Evolutionary conservation across 169 alveolate genomes (phyloP).

Genomic region (Plasmodium billcollinsi): DNA sequence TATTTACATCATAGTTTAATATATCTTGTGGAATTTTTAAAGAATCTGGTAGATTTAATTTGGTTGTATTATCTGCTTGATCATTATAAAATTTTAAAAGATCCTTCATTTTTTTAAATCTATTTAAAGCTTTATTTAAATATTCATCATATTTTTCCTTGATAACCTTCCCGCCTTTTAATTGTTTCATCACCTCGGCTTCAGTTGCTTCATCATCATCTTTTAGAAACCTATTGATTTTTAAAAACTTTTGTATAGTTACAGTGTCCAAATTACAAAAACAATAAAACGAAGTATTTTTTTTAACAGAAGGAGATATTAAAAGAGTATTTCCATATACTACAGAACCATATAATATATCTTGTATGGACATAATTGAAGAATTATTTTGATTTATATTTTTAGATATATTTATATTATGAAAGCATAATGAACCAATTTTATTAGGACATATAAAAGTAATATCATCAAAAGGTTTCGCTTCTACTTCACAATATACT

Average conservation of each 20-base stretch:
- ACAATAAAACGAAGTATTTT: slow-evolving; percentile 27
- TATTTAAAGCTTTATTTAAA: slow-evolving; percentile 26
- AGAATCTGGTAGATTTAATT: no score
- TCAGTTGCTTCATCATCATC: not conserved
- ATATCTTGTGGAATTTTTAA: no score
- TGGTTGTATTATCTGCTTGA: no score
- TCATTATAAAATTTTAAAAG: no score
- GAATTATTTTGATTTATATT: not conserved
- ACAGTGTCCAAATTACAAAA: slow-evolving; percentile 32
- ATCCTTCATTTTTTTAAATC: slow-evolving; percentile 5
- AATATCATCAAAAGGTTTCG: slow-evolving; percentile 49
- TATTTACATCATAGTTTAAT: no score
- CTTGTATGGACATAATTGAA: slow-evolving; percentile 11
- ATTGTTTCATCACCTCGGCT: not conserved
- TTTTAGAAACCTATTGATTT: not conserved
- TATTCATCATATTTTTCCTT: not conserved
- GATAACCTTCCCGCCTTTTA: not conserved
- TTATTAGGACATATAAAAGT: slow-evolving; percentile 54
- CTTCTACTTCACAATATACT: slow-evolving; percentile 19
- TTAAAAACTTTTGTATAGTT: not conserved
- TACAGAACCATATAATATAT: slow-evolving; percentile 44
- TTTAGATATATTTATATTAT: slow-evolving; percentile 10
- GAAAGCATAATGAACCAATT: slow-evolving; percentile 45
- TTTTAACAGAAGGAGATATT: slow-evolving; percentile 34
- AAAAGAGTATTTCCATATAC: slow-evolving; percentile 42